Percentiles rank a stretch among this genome's conserved stretches.
These are phyloP conservation scores for Suillus alpinus DNA, from an alignment of 768 basidiomycete species.

Conservation along the genomic window DNA sequence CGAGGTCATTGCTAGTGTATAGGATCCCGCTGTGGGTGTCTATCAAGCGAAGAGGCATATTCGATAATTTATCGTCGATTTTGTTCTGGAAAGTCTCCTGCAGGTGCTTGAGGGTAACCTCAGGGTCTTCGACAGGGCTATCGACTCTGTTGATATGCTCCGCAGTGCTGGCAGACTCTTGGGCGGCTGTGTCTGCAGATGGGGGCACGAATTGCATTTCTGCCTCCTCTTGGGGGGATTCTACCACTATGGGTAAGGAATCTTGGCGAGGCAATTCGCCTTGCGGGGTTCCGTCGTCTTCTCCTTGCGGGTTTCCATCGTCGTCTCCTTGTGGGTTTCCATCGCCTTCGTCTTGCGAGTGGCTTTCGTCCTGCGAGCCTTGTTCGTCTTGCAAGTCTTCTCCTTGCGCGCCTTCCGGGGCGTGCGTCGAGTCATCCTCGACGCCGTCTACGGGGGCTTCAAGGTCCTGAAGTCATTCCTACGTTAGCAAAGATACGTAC, in stretches of 20 bases:
- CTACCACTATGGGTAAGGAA: background rate
- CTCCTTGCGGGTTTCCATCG: too few species aligned
- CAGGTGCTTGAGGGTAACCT: background rate
- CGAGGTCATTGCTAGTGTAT: background rate
- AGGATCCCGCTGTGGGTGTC: background rate
- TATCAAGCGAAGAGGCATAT: constrained; percentile 4
- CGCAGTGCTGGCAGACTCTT: background rate
- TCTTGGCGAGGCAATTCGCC: background rate
- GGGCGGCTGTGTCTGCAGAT: background rate
- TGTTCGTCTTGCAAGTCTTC: background rate
- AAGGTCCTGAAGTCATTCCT: background rate
- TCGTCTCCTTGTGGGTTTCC: too few species aligned
- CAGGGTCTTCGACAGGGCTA: background rate
- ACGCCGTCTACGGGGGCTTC: background rate
- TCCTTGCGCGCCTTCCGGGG: background rate
- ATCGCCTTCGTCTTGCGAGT: background rate
- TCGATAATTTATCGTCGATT: constrained; percentile 1
- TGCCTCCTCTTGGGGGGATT: background rate
- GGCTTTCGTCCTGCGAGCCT: background rate
- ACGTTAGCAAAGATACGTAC: background rate
- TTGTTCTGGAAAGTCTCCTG: background rate
- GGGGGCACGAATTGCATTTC: background rate
- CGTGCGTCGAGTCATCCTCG: background rate
- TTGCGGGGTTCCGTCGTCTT: background rate
- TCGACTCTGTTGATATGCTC: background rate